These are phyloP conservation scores for Cadophora gregata DNA, from an alignment of 2,329 filamentous ascomycete genomes.

Conservation along the genomic window DNA sequence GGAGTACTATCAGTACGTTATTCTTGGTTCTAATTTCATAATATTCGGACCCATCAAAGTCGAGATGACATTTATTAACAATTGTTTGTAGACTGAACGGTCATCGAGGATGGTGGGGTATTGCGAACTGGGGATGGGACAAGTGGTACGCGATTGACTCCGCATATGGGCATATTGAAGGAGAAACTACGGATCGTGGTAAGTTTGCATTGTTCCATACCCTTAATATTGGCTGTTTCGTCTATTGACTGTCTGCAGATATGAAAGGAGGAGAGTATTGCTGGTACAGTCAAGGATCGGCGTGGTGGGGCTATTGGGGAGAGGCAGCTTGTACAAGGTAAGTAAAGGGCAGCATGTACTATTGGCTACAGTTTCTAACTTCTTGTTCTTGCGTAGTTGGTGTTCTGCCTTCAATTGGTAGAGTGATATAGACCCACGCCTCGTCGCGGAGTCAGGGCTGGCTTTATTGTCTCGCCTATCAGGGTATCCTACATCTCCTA, in stretches of 20 bases:
- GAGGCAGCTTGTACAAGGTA: not conserved
- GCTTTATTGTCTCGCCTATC: too few relatives aligned
- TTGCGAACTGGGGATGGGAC: conserved; percentile 7
- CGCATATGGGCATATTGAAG: conserved; percentile 1
- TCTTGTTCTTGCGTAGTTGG: not conserved
- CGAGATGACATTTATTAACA: not conserved
- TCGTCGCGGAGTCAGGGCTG: not conserved
- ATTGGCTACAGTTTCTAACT: not conserved
- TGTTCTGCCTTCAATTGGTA: conserved; percentile 6
- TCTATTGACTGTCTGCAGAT: not conserved
- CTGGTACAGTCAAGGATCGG: conserved; percentile 1
- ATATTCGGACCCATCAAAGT: not conserved
- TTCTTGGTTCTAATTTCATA: not conserved
- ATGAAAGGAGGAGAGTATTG: conserved; percentile 8
- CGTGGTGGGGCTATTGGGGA: not conserved
- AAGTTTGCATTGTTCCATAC: not conserved
- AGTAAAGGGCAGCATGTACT: not conserved
- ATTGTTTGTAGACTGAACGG: not conserved
- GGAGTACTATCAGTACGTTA: not conserved
- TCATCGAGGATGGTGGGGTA: not conserved
- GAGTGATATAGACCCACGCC: too few relatives aligned
- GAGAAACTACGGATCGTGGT: not conserved
- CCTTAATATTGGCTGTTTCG: not conserved
- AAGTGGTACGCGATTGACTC: conserved; percentile 9
- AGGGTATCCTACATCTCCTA: too few relatives aligned